Percentiles rank a stretch among this genome's conserved stretches.
Conservation (phyloP, 257 asterid genomes). For the Paraleonurus japonicus region DNA sequence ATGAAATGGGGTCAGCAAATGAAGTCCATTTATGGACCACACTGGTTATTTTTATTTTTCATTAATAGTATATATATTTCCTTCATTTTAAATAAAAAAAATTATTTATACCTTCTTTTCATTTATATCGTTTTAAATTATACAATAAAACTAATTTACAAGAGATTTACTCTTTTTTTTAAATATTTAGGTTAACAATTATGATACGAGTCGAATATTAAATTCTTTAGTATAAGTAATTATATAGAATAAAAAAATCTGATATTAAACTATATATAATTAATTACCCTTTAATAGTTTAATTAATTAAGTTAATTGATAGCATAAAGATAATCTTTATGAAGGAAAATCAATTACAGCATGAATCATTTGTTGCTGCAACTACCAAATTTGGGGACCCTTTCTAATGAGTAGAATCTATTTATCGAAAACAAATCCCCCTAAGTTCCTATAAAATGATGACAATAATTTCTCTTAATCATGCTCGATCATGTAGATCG, state of each 20-base stretch:
- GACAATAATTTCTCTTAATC: constrained; percentile 29
- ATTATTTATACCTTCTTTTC: too few species aligned
- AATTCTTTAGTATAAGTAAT: too few species aligned
- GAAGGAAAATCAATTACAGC: neutral
- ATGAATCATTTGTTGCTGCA: constrained; percentile 27
- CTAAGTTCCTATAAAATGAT: constrained; percentile 32
- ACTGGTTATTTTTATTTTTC: neutral
- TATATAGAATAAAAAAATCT: too few species aligned
- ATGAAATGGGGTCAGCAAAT: constrained; percentile 7
- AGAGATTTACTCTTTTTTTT: too few species aligned
- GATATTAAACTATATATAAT: too few species aligned
- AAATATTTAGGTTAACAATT: too few species aligned
- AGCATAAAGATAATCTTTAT: neutral
- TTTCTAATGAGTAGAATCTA: constrained; percentile 23
- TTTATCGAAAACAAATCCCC: constrained; percentile 4
- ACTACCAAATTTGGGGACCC: constrained; percentile 39
- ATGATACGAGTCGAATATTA: too few species aligned
- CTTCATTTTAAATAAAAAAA: neutral
- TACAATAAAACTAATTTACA: too few species aligned
- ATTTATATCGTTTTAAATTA: too few species aligned
- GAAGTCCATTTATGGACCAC: constrained; percentile 13
- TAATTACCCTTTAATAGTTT: too few species aligned
- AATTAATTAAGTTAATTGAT: neutral
- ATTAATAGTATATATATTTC: neutral
- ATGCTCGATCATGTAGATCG: constrained; percentile 45